phyloP scores from a whole-genome alignment of 2,329 filamentous ascomycete species.

The Exophiala dermatitidis region DNA sequence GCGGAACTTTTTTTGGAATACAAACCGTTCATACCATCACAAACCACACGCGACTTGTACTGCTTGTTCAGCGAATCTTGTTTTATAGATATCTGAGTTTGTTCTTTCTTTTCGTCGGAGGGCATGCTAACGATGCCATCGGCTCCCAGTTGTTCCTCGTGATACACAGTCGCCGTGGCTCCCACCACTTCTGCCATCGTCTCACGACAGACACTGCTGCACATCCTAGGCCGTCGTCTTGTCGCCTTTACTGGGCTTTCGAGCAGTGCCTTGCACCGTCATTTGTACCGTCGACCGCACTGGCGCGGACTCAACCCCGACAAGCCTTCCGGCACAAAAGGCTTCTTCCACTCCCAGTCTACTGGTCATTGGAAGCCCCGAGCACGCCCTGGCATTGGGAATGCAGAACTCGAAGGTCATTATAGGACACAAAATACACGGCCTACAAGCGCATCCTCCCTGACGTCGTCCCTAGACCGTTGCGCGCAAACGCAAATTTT shows the following conservation, averaged over 20 bases:
- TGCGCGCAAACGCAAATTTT: too few relatives aligned
- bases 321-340: too few relatives aligned
- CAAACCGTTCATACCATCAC: background rate
- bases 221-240: background rate
- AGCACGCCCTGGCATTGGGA: too few relatives aligned
- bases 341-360: too few relatives aligned
- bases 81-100: background rate
- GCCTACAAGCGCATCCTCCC: too few relatives aligned
- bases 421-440: too few relatives aligned
- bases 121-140: background rate
- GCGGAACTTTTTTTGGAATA: background rate
- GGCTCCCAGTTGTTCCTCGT: conserved; percentile 2
- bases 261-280: too few relatives aligned
- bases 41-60: background rate
- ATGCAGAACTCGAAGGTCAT: too few relatives aligned
- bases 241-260: background rate
- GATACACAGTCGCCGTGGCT: conserved; percentile 14
- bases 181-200: background rate
- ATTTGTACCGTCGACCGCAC: too few relatives aligned
- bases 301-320: too few relatives aligned
- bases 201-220: conserved; percentile 5
- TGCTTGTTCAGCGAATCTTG: background rate
- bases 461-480: too few relatives aligned
- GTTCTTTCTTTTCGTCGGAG: background rate
- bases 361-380: too few relatives aligned